A percentile compares a stretch with the other conserved stretches of the same genome.
Conservation (phyloP, 176 grass and related monocot genomes). For the Aegilops speltoides region DNA sequence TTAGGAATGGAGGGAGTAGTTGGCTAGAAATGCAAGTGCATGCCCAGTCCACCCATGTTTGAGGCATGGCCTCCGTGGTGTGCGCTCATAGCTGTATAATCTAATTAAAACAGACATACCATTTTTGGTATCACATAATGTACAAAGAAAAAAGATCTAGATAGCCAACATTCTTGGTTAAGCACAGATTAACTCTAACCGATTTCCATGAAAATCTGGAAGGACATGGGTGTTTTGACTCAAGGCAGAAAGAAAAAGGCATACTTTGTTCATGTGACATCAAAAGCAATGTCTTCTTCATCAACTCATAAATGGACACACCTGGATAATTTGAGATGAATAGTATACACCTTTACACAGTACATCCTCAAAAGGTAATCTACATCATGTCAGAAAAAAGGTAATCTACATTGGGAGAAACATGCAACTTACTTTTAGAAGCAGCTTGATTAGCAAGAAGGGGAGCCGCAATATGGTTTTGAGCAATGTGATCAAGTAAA, state of each 20-base stretch:
- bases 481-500: conserved; percentile 74
- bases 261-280: conserved; percentile 55
- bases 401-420: not conserved
- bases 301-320: conserved; percentile 70
- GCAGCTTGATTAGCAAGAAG: conserved; percentile 80
- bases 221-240: conserved; percentile 73
- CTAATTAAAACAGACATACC: too few species aligned
- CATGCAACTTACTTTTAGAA: conserved; percentile 64
- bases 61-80: too few species aligned
- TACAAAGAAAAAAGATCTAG: too few species aligned
- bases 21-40: too few species aligned
- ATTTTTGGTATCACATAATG: too few species aligned
- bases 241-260: conserved; percentile 69
- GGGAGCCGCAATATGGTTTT: conserved; percentile 71
- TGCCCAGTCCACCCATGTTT: too few species aligned
- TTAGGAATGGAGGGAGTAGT: too few species aligned
- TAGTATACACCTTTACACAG: not conserved
- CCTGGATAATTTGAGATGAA: conserved; percentile 45
- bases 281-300: conserved; percentile 78
- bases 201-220: conserved; percentile 87
- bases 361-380: not conserved
- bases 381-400: not conserved
- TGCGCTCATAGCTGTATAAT: too few species aligned
- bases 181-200: conserved; percentile 41
- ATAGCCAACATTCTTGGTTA: not conserved